These are phyloP conservation scores for Debaryomyces sp. DNA, from an alignment of 1,139 yeast species.

Conservation along the genomic window DNA sequence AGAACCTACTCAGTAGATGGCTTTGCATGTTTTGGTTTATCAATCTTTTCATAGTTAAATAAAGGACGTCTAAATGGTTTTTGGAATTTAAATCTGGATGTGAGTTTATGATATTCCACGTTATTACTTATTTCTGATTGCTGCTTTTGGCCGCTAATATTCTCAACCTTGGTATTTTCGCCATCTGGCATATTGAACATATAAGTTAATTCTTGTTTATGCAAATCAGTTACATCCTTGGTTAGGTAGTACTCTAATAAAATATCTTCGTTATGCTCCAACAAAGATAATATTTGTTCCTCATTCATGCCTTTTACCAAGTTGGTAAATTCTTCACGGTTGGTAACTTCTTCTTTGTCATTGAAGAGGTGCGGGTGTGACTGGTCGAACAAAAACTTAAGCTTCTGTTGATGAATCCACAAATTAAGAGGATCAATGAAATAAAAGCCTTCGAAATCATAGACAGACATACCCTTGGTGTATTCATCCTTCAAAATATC, in stretches of 20 bases:
- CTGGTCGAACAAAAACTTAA: conserved; percentile 20
- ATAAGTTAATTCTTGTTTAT: conserved; percentile 27
- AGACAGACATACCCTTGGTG: conserved; percentile 21
- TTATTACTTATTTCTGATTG: conserved; percentile 15
- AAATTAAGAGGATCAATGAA: conserved; percentile 26
- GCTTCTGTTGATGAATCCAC: conserved; percentile 28
- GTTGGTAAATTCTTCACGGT: conserved; percentile 21
- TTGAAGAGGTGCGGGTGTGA: conserved; percentile 12
- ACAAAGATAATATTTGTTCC: conserved; percentile 18
- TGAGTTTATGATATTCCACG: conserved; percentile 21
- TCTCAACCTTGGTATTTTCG: conserved; percentile 18
- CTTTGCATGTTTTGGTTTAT: conserved; percentile 20
- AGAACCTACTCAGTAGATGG: conserved; percentile 9
- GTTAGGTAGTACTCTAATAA: conserved; percentile 34
- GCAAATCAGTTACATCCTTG: conserved; percentile 30
- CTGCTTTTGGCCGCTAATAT: conserved; percentile 18
- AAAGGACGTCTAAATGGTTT: conserved; percentile 26
- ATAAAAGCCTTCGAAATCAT: conserved; percentile 22
- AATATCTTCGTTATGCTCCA: conserved; percentile 29
- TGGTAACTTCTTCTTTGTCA: conserved; percentile 15
- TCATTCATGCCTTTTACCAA: conserved; percentile 23
- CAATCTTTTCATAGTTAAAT: conserved; percentile 27
- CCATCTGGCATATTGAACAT: conserved; percentile 28
- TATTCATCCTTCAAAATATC: conserved; percentile 33
- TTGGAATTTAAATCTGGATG: conserved; percentile 20